Percentiles rank a stretch among this genome's conserved stretches.
These are phyloP conservation scores for Vigna mungo DNA, from an alignment of 306 rosid genomes.

Conservation along the genomic window DNA sequence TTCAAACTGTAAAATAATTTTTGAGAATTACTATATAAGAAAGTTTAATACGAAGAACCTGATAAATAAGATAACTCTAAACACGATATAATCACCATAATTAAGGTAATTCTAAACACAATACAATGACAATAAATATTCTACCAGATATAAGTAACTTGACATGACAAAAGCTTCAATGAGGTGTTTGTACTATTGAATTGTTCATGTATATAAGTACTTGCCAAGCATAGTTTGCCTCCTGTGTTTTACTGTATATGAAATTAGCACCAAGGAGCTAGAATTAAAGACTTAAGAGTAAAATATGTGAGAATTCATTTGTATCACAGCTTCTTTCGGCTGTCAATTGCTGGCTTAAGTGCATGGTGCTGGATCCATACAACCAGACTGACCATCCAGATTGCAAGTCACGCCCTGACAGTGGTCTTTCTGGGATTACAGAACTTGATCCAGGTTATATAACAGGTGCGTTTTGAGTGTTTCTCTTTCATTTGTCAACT, in stretches of 20 bases:
- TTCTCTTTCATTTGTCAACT: background rate
- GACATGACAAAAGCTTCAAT: background rate
- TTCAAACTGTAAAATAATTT: too few species aligned
- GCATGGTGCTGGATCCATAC: slow-evolving; percentile 88
- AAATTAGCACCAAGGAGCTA: background rate
- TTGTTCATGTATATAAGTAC: background rate
- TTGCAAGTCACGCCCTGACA: slow-evolving; percentile 96
- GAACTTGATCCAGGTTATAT: slow-evolving; percentile 99
- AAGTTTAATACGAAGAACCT: too few species aligned
- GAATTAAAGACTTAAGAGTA: background rate
- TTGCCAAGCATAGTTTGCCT: background rate
- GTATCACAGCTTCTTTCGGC: slow-evolving; percentile 87
- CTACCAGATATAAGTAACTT: background rate
- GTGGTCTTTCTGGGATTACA: slow-evolving; percentile 96
- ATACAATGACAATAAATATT: too few species aligned
- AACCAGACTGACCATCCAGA: slow-evolving; percentile 95
- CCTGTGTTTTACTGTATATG: background rate
- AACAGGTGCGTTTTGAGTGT: slow-evolving; percentile 60
- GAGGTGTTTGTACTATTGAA: background rate
- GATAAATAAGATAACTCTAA: too few species aligned
- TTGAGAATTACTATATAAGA: too few species aligned
- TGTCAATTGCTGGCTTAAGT: slow-evolving; percentile 97
- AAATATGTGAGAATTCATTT: slow-evolving; percentile 5
- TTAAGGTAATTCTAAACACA: too few species aligned
- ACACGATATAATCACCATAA: too few species aligned